Base-by-base conservation (phyloP, 2,329 filamentous ascomycete species). In the Venturia asperata region DNA sequence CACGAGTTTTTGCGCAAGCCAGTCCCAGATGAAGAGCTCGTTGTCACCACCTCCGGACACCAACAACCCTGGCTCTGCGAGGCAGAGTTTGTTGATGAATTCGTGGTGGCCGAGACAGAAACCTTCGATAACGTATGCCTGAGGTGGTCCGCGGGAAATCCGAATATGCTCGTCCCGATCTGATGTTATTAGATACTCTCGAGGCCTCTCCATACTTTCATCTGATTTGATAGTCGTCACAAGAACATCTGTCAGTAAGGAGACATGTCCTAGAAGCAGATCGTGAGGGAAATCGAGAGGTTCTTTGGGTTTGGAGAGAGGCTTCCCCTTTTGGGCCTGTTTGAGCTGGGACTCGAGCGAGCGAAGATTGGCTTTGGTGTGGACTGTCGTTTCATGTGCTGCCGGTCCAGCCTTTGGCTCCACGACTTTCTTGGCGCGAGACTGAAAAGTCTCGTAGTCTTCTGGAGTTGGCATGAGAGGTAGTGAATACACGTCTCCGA, bases 401-500 rank as follows among this genome's bases (percentile, higher is more conserved):
- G 83, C 77, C 7, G 84, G 83, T 37, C 78, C 74, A 5, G 73
- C 64, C 66, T 77, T 78, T 19, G 70, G 67, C 62, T 68, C 62
- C 34, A 60, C 63, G 19, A 27, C 66, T 27, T 27, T 27, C 43
- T 55, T 61, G 21, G 62, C 56, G 19, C 69, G 62, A 52, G 66
- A 66, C 6, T 67, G 68, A 37, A 68, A 70, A 21, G 70, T 68
- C 45, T 69, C 69, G 37, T 72, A 71, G 55, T 77, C 74, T 43
- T 74, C 72, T n/a, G 73, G 71, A 13, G 73, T 70, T 15, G 71
- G 70, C 56, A 91, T 74, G 3, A 97, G 80, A 17, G 94, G 93
- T 9, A 99, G 77, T 13, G 90, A 85, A 77, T 96, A 97, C 67
- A 97, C 93, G 74, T 99, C 94, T 69, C 94, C 94, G 72, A 97